These are phyloP conservation scores for Lipomyces lipofer DNA, from an alignment of 805 yeast genomes.

Conservation along the genomic window DNA sequence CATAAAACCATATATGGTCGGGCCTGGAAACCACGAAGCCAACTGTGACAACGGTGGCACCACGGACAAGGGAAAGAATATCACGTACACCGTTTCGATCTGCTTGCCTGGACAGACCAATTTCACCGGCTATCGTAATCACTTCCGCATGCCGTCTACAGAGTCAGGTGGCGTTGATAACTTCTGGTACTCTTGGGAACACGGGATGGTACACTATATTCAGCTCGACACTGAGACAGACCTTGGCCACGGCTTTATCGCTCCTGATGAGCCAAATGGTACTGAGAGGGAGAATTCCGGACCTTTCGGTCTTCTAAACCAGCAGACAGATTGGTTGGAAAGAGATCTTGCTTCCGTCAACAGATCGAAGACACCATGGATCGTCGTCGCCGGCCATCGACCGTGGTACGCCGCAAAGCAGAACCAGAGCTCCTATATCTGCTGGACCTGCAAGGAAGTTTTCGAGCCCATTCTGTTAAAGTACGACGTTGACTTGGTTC, in stretches of 20 bases:
- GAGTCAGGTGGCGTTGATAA: conserved; percentile 32
- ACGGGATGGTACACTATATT: conserved; percentile 36
- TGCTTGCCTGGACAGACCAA: conserved; percentile 29
- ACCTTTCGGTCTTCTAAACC: conserved; percentile 23
- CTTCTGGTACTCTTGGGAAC: conserved; percentile 39
- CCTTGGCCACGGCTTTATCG: conserved; percentile 31
- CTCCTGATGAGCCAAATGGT: conserved; percentile 3
- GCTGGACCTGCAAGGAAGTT: conserved; percentile 11
- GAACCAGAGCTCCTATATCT: not conserved
- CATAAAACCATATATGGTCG: conserved; percentile 20
- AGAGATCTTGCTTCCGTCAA: conserved; percentile 34
- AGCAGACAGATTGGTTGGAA: conserved; percentile 35
- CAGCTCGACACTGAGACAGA: conserved; percentile 37
- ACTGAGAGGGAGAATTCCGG: conserved; percentile 11
- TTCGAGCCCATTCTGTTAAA: conserved; percentile 33
- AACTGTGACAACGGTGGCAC: conserved; percentile 13
- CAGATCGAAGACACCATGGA: conserved; percentile 37
- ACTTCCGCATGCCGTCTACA: conserved; percentile 36
- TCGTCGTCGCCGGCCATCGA: conserved; percentile 36
- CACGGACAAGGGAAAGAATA: not conserved
- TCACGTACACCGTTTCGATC: conserved; percentile 6
- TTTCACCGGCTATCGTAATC: conserved; percentile 34
- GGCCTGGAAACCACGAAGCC: conserved; percentile 27
- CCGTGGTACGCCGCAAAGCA: conserved; percentile 36
- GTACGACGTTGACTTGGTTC: conserved; percentile 34